Conservation (phyloP, 2,329 filamentous ascomycete genomes). For the Botrytis sinoallii region DNA sequence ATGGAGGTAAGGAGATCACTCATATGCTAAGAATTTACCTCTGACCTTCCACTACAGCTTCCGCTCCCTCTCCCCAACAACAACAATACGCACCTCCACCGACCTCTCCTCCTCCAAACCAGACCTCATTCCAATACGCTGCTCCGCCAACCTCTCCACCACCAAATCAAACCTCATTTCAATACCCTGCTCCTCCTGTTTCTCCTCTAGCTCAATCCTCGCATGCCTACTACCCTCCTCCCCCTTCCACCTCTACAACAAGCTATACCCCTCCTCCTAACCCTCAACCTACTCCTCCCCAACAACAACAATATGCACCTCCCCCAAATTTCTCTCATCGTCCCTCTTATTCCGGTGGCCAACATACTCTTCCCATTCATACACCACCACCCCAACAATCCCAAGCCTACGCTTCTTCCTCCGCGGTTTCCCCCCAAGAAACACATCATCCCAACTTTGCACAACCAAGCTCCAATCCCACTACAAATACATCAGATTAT, state of each 20-base stretch:
- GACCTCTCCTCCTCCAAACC: conserved; percentile 35
- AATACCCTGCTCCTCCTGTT: conserved; percentile 36
- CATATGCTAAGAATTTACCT: background rate
- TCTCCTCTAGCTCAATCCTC: conserved; percentile 34
- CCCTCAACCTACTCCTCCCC: conserved; percentile 30
- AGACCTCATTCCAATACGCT: conserved; percentile 33
- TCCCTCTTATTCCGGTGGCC: conserved; percentile 33
- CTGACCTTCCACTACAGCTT: conserved; percentile 19
- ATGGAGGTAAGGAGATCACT: conserved; percentile 26
- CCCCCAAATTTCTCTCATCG: conserved; percentile 37
- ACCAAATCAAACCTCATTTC: conserved; percentile 32
- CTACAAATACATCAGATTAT: conserved; percentile 21
- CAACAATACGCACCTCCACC: conserved; percentile 34
- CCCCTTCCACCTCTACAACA: conserved; percentile 27
- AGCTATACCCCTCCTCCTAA: conserved; percentile 32
- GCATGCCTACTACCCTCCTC: conserved; percentile 38
- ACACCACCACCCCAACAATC: conserved; percentile 18
- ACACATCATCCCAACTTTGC: conserved; percentile 25
- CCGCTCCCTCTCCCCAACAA: conserved; percentile 22
- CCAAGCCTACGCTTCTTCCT: conserved; percentile 13
- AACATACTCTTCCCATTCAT: conserved; percentile 13
- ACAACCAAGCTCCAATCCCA: background rate
- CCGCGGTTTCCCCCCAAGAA: conserved; percentile 26
- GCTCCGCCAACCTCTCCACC: conserved; percentile 36
- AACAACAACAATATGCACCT: conserved; percentile 23